A percentile compares a stretch with the other conserved stretches of the same genome.
These are phyloP conservation scores for Prunus yedoensis DNA, from an alignment of 331 rosid species.

Conservation along the genomic window DNA sequence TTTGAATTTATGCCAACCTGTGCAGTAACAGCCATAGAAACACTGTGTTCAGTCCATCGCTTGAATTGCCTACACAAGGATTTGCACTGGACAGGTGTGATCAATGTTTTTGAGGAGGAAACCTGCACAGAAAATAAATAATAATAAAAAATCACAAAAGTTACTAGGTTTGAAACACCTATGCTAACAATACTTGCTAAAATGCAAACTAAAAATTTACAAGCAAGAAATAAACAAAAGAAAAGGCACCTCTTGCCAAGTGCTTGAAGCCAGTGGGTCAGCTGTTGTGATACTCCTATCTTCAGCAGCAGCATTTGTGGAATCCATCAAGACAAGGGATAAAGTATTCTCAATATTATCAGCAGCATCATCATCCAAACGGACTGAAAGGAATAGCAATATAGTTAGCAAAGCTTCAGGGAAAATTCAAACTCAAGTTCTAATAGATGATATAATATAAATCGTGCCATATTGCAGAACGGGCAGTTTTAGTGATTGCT, in stretches of 20 bases:
- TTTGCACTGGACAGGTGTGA: slow-evolving; percentile 94
- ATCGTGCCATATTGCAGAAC: slow-evolving; percentile 63
- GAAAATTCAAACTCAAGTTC: slow-evolving; percentile 4
- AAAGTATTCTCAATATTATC: slow-evolving; percentile 70
- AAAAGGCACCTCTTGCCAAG: too few species aligned
- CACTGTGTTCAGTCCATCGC: slow-evolving; percentile 83
- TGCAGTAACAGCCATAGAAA: slow-evolving; percentile 93
- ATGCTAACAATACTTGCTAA: not conserved
- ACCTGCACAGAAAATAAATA: slow-evolving; percentile 42
- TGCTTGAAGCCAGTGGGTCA: too few species aligned
- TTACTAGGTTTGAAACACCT: not conserved
- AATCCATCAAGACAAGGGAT: slow-evolving; percentile 58
- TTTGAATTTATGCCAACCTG: slow-evolving; percentile 43
- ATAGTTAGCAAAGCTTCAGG: slow-evolving; percentile 15
- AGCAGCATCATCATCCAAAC: slow-evolving; percentile 61
- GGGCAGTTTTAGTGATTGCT: slow-evolving; percentile 88
- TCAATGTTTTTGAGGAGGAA: slow-evolving; percentile 63
- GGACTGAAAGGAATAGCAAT: slow-evolving; percentile 50
- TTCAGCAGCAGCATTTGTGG: slow-evolving; percentile 43
- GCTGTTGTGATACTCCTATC: slow-evolving; percentile 2
- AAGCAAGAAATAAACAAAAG: too few species aligned
- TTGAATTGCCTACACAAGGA: slow-evolving; percentile 95
- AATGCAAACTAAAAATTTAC: not conserved
- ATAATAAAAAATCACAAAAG: slow-evolving; percentile 8
- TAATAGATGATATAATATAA: slow-evolving; percentile 18